Conservation (phyloP, 768 basidiomycete species). For the Lactarius indigo region DNA sequence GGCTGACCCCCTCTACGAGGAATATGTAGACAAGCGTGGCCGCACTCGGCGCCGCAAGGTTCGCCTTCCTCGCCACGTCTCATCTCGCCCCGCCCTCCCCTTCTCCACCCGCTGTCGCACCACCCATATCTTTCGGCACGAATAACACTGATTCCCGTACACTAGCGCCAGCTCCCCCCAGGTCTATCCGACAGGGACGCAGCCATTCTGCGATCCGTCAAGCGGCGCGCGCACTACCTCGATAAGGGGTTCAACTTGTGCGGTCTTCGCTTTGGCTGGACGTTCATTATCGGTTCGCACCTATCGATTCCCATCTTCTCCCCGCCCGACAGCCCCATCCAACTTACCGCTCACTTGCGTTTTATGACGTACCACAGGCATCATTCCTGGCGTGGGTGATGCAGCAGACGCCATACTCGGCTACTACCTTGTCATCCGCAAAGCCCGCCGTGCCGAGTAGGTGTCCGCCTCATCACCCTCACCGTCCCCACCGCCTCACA, state of each 20-base stretch:
- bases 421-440: conserved; percentile 73
- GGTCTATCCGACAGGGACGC: conserved; percentile 76
- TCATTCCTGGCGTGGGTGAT: conserved; percentile 70
- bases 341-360: neutral
- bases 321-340: neutral
- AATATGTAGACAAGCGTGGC: conserved; percentile 52
- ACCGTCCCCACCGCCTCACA: neutral
- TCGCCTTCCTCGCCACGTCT: conserved; percentile 21
- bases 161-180: conserved; percentile 65
- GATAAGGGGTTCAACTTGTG: conserved; percentile 83
- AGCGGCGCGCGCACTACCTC: conserved; percentile 75
- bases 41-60: conserved; percentile 59
- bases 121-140: neutral
- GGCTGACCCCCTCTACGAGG: conserved; percentile 71
- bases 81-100: neutral
- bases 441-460: conserved; percentile 69
- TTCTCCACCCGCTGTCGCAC: neutral
- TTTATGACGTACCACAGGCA: conserved; percentile 35
- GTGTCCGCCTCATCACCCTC: conserved; percentile 26
- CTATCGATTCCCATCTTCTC: neutral
- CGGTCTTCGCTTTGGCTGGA: conserved; percentile 84
- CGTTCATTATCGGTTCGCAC: conserved; percentile 60
- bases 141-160: neutral
- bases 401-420: conserved; percentile 59
- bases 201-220: conserved; percentile 68